Conservation (phyloP, 139 green algal species). For the Chlorella vulgaris region DNA sequence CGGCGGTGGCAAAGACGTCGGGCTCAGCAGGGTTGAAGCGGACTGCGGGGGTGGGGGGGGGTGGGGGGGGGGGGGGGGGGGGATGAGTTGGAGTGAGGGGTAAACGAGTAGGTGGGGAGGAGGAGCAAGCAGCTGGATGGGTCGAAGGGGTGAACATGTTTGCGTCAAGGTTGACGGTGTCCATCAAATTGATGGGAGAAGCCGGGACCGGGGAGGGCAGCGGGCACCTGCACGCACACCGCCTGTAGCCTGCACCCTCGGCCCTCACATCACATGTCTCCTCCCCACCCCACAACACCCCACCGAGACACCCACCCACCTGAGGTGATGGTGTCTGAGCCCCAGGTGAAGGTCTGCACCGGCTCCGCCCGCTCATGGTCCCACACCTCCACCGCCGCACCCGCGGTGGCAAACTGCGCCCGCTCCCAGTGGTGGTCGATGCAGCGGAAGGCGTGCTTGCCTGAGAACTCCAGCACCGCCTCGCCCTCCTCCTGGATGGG, state of each 20-base stretch:
- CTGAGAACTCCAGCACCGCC: slow-evolving; percentile 76
- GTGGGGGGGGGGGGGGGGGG: background rate
- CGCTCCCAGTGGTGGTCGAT: slow-evolving; percentile 90
- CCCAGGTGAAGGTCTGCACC: slow-evolving; percentile 89
- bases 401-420: slow-evolving; percentile 86
- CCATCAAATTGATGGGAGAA: too few species aligned
- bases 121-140: too few species aligned
- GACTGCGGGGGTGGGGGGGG: background rate
- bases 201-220: too few species aligned
- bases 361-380: slow-evolving; percentile 87
- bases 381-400: slow-evolving; percentile 90
- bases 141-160: too few species aligned
- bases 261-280: background rate
- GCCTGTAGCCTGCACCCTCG: too few species aligned
- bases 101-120: too few species aligned
- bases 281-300: background rate
- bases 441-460: slow-evolving; percentile 62
- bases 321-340: slow-evolving; percentile 87
- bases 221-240: too few species aligned
- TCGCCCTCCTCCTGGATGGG: slow-evolving; percentile 58
- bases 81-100: background rate
- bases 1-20: slow-evolving; percentile 90
- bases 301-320: background rate
- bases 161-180: too few species aligned
- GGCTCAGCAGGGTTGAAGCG: slow-evolving; percentile 71